Percentiles rank a stretch among this genome's conserved stretches.
phyloP scores from a whole-genome alignment of 495 filamentous ascomycete species.

The Aspergillus baeticus region DNA sequence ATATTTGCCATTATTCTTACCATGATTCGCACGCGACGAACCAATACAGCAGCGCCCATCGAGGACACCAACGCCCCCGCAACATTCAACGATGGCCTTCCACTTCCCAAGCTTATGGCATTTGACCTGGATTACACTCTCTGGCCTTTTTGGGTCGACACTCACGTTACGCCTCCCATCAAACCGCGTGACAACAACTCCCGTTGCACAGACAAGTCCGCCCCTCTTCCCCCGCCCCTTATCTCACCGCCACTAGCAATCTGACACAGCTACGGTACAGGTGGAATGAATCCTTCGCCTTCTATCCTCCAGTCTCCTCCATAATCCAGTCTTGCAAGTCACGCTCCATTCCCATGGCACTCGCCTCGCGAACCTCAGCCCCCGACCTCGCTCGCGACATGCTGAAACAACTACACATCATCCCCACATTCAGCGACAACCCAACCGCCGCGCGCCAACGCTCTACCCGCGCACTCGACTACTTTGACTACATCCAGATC shows the following conservation, averaged over 20 bases:
- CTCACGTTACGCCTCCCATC: slow-evolving; percentile 80
- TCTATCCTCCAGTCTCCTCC: slow-evolving; percentile 74
- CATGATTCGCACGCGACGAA: slow-evolving; percentile 39
- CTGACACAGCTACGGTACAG: slow-evolving; percentile 31
- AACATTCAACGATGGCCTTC: slow-evolving; percentile 73
- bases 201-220: slow-evolving; percentile 48
- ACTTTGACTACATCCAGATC: slow-evolving; percentile 84
- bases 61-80: slow-evolving; percentile 47
- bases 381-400: slow-evolving; percentile 80
- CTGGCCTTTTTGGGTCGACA: slow-evolving; percentile 98
- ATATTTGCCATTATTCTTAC: neutral
- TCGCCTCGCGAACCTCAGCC: slow-evolving; percentile 79
- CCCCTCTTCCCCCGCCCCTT: neutral
- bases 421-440: slow-evolving; percentile 47
- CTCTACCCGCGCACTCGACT: slow-evolving; percentile 60
- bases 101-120: slow-evolving; percentile 80
- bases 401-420: slow-evolving; percentile 70
- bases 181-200: slow-evolving; percentile 60
- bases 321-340: slow-evolving; percentile 64
- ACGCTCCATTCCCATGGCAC: slow-evolving; percentile 61
- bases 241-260: neutral
- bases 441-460: slow-evolving; percentile 32
- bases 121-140: slow-evolving; percentile 98
- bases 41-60: slow-evolving; percentile 32
- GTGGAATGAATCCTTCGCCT: slow-evolving; percentile 73